Evolutionary conservation across 768 basidiomycete genomes (phyloP), one percentile per base, ranked within the genome.

Genomic region (Crassisporium funariophilum): DNA sequence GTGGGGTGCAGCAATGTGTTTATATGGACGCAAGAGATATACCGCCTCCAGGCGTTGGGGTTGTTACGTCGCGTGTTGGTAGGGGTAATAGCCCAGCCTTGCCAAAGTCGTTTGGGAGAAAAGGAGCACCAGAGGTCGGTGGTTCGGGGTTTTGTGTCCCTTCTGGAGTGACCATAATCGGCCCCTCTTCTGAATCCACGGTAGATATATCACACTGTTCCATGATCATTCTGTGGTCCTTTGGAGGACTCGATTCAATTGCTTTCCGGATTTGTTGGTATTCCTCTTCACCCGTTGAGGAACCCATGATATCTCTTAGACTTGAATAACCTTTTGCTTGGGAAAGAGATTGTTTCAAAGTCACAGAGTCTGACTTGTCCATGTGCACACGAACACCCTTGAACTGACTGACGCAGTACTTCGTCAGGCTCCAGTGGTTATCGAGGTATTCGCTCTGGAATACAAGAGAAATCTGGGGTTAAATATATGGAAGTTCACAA

Each of bases 391-490:
- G 80, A 2, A 75, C 64, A 2, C 83, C 84, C 58, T 86, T 88
- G 77, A 95, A 91, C 61, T 93, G 90, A 11, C 76, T 75, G 20
- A 89, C 69, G 55, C 93, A 91, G 67, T 92, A 95, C 62, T 95
- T 95, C 19, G 94, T 94, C 43, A 88, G 80, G 12, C 83, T 73
- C 81, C 83, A 95, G 59, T 88, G 77, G 58, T 94, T 87, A 48
- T 82, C 77, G 7, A 93, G 70, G 59, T 92, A 91, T 65, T 79
- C 77, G 19, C 80, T 75, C 91, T 91, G 58, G n/a, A 13, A 44
- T 23, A 55, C 27, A 47, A 42, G 27, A 35, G 33, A 40, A 43
- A 16, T 1, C 29, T 23, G 33, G 41, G 49, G 17, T 5, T 39
- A 38, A 44, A 4, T 33, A 38, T 36, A 7, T n/a, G 33, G n/a